Evolutionary conservation across 1,139 yeast species (phyloP), one percentile per base, ranked within the genome.

Genomic region (Yamadazyma diddensiae): DNA sequence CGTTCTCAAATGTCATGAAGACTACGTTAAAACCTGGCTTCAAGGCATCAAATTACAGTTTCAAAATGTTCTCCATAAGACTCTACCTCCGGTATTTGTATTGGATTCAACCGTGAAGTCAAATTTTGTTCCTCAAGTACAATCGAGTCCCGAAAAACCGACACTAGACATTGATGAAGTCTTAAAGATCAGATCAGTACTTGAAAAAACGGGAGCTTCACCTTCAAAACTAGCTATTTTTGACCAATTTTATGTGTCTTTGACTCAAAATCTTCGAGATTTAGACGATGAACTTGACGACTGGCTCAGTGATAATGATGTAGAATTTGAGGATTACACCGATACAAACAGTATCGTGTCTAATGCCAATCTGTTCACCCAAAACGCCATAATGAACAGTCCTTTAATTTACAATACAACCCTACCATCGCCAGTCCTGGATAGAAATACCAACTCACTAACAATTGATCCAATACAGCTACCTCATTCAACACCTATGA

Each of bases 171-270:
- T 25, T 4, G 17, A 25, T 12, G 6, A 8, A 8, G 17, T 25
- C n/a, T 9, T 25, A 5, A 25, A 14, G 6, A 16, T 25, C 4
- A 25, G 28, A 15, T 10, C 20, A 5, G n/a, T 25, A 20, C 20
- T 25, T 10, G 28, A 25, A 13, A 15, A 14, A 15, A 14, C 13
- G 10, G 20, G 28, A 6, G 28, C n/a, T 10, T 9, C 20, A 6
- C 6, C 5, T 15, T 14, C 5, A 5, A 15, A 16, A 8, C 8
- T 40, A n/a, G 28, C 21, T n/a, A 20, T 29, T n/a, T 37, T 35
- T 23, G 45, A 41, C 25, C 29, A 29, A 12, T 32, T 41, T 27
- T 41, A 31, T 24, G 28, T 25, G 16, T 24, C 37, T 8, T 26
- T 37, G 17, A 26, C 35, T 9, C 31, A 35, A 23, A 33, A 41